Evolutionary conservation across 192 early-diverging fungal genomes (phyloP).

Genomic region (Backusella morwellensis): DNA sequence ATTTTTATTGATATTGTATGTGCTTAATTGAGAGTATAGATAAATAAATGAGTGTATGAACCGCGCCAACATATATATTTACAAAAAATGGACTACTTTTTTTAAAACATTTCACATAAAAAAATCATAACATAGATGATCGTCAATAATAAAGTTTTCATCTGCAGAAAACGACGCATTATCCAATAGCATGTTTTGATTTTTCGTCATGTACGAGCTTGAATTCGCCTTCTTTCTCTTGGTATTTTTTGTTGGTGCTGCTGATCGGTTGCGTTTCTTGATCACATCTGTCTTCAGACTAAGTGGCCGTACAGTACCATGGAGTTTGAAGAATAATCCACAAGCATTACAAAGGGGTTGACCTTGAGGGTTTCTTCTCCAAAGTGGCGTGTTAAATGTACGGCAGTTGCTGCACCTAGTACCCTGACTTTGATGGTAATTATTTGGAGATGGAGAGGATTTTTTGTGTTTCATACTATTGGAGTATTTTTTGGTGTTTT

Average conservation of each 20-base stretch:
- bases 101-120: not conserved
- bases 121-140: not conserved
- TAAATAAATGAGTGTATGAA: not conserved
- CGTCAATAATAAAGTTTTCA: slow-evolving; percentile 12
- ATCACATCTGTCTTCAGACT: slow-evolving; percentile 84
- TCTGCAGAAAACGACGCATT: not conserved
- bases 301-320: slow-evolving; percentile 78
- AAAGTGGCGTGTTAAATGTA: slow-evolving; percentile 82
- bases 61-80: not conserved
- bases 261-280: slow-evolving; percentile 73
- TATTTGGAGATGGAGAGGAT: not conserved
- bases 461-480: not conserved
- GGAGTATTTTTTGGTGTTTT: not conserved
- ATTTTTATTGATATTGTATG: not conserved
- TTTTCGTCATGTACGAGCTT: not conserved
- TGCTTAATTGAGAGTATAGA: not conserved
- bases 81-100: not conserved
- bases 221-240: not conserved
- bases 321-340: slow-evolving; percentile 91
- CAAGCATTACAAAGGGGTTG: slow-evolving; percentile 93
- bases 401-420: slow-evolving; percentile 75
- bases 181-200: slow-evolving; percentile 4
- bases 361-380: slow-evolving; percentile 83
- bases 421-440: not conserved
- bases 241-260: not conserved